Base-by-base conservation (phyloP, 148 eudicot genomes). In the Dianthus caryophyllus region DNA sequence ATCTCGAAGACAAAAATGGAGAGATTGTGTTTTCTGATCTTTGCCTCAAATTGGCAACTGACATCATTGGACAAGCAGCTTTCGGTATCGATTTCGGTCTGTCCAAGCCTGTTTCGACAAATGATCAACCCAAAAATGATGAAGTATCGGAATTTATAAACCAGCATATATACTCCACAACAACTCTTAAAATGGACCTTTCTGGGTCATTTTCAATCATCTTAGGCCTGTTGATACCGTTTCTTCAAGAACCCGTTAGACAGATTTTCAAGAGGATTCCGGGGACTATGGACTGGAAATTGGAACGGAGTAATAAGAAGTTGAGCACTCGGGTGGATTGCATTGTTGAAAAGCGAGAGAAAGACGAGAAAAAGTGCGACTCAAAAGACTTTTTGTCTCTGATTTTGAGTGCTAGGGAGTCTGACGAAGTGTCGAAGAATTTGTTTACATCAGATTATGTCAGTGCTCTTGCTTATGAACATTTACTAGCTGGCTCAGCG, bases 41-140 rank as follows among this genome's bases (percentile, higher is more conserved):
- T 73, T 85, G 88, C 67, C 84, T 93, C 69, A 87, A 79, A 69
- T 46, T 89, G 63, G 92, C 96, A 56, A 89, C 94, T 6, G 96
- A 93, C 43, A 78, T 93, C 13, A 87, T 93, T 21, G 98, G 96
- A 48, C 85, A 87, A 70, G 84, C 95, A 11, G 95, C 98, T 18
- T 93, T 93, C 56, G 98, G 98, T 4, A 90, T 89, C 29, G 72
- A 89, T 65, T 93, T 89, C 68, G 85, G 92, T 59, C 91, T 93
- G 17, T 89, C 95, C 0, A 81, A 79, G 54, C 84, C 84, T 21
- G 61, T 64, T 61, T 60, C 87, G 49, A 2, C 70, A 21, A 56
- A 47, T 54, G 72, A 72, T 44, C 33, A 71, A 4, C 65, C 61
- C 7, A 80, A 26, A 63, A 76, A 18, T 27, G 36, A 48, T 6